phyloP scores from a whole-genome alignment of 495 filamentous ascomycete genomes.

The Neurospora sp. region DNA sequence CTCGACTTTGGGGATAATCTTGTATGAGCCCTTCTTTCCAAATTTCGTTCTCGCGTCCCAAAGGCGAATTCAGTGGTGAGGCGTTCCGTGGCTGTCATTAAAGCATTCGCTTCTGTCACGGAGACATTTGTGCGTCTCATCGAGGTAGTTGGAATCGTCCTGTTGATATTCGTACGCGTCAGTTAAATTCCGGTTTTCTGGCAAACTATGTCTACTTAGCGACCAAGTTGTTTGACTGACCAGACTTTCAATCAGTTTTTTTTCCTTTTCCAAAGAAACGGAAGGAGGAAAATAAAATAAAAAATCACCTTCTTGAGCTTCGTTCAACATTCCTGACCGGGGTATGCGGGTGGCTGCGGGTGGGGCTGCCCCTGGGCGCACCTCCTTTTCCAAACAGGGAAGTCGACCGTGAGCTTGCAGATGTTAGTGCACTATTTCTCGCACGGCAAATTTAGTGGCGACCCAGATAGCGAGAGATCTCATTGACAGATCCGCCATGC shows the following conservation, averaged over 20 bases:
- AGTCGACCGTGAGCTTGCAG: neutral
- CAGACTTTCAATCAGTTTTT: neutral
- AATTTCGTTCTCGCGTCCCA: too few species aligned
- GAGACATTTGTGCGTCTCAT: neutral
- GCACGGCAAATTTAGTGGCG: too few species aligned
- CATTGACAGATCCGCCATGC: neutral
- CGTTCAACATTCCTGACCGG: neutral
- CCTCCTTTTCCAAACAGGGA: neutral
- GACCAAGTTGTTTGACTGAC: neutral
- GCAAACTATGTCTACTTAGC: neutral
- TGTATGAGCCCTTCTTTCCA: too few species aligned
- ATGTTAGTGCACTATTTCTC: neutral
- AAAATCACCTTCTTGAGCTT: neutral
- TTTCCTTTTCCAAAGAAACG: neutral
- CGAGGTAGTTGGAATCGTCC: neutral
- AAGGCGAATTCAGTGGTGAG: too few species aligned
- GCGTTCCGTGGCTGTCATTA: too few species aligned
- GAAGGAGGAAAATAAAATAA: neutral
- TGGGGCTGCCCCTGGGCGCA: neutral
- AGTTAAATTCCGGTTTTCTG: neutral
- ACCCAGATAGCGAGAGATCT: neutral
- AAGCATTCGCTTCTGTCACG: neutral
- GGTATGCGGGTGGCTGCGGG: neutral
- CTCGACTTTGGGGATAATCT: too few species aligned
- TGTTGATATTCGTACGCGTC: neutral